Evolutionary conservation across 1,284 basidiomycete species (phyloP).

Genomic region (Heliocybe sulcata): DNA sequence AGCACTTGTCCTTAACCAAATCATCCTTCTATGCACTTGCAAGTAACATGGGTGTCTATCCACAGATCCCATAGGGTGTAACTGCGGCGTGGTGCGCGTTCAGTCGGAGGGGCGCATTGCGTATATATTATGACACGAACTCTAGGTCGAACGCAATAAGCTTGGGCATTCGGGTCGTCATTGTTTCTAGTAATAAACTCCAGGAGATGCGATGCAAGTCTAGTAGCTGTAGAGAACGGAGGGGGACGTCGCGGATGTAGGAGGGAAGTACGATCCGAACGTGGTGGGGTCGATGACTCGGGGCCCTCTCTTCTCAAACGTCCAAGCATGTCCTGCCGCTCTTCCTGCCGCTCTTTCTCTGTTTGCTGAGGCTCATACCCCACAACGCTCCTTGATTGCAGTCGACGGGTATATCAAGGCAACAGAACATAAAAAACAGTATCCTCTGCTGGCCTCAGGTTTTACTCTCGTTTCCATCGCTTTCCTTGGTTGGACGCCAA

Average conservation of each 20-base stretch:
- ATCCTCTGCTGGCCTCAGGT: neutral
- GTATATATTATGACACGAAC: conserved; percentile 33
- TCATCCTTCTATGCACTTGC: conserved; percentile 18
- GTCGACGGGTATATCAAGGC: too few relatives aligned
- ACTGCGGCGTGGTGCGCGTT: conserved; percentile 27
- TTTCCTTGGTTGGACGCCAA: too few relatives aligned
- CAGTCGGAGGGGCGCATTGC: conserved; percentile 2
- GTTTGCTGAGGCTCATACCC: too few relatives aligned
- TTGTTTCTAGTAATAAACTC: conserved; percentile 5
- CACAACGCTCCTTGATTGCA: too few relatives aligned
- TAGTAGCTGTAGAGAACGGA: neutral
- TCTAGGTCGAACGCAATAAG: conserved; percentile 82
- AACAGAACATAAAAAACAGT: too few relatives aligned
- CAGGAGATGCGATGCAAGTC: neutral
- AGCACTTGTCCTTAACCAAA: conserved; percentile 15
- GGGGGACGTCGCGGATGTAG: neutral
- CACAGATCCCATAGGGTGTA: conserved; percentile 84
- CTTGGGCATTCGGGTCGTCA: conserved; percentile 45
- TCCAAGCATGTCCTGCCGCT: too few relatives aligned
- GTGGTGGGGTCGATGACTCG: too few relatives aligned
- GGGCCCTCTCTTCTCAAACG: too few relatives aligned
- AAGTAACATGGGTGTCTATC: conserved; percentile 68
- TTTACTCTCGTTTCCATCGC: too few relatives aligned
- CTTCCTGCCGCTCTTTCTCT: too few relatives aligned
- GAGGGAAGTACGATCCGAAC: neutral